Evolutionary conservation across 768 basidiomycete genomes (phyloP), one percentile per base, ranked within the genome.

Genomic region (Lactifluus hygrophoroides): DNA sequence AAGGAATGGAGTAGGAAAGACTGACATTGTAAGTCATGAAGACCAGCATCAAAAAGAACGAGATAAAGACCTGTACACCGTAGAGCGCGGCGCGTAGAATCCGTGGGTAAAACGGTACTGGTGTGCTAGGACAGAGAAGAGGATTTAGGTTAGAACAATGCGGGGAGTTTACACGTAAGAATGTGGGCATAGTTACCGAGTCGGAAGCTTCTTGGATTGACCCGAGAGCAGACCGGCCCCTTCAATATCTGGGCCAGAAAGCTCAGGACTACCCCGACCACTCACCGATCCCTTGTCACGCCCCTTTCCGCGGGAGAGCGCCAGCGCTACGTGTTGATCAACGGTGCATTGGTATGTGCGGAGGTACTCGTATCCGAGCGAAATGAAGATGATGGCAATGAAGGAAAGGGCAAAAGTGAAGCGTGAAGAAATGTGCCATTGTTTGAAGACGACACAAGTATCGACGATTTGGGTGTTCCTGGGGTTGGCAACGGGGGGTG

Each of bases 11-110:
- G 35, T 40, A 45, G 35, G n/a, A 21, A 30, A 38, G 23, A 74
- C 88, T 67, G 58, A 92, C 90, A 64, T 96, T 96, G 74, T 94
- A 96, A 5, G 93, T 95, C 93, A 96, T 95, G 72, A 92, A 94
- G 40, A 95, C 84, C 57, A 96, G 75, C 93, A 96, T 96, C 68
- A 92, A 81, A 80, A 91, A 90, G 77, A 88, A 89, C 35, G 89
- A 89, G 58, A 92, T 70, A 70, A 86, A 85, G 21, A 92, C 82
- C 3, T 82, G 82, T 4, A 76, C 71, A n/a, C 85, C 90, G 65
- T 94, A 95, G 37, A 91, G 68, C 1, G 69, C 64, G 6, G 90
- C 86, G 25, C 90, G 78, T 44, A 84, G 65, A n/a, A 76, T 60
- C 23, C 86, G 82, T 40, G 76, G 71, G 8, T 72, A 53, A 23